Conservation (phyloP, 2,329 filamentous ascomycete species). For the Xylaria sp. region DNA sequence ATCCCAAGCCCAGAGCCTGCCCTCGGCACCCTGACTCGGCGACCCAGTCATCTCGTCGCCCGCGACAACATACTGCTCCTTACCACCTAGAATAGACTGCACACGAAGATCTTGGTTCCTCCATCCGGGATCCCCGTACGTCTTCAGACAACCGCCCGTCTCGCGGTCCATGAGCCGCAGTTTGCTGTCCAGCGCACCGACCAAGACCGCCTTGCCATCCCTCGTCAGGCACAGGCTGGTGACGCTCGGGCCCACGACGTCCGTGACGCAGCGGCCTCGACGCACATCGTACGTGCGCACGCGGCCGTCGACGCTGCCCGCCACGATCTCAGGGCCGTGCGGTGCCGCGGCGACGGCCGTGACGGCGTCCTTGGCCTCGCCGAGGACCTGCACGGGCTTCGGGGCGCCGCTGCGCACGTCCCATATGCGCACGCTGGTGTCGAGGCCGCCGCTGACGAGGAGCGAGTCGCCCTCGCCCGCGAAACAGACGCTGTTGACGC, state of each 20-base stretch:
- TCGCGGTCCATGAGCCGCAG: constrained; percentile 84
- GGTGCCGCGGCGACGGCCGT: constrained; percentile 61
- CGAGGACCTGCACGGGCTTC: constrained; percentile 77
- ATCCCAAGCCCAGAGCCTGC: constrained; percentile 84
- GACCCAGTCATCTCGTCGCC: constrained; percentile 75
- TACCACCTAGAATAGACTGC: constrained; percentile 77
- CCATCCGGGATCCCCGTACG: constrained; percentile 69
- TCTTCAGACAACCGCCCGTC: constrained; percentile 77
- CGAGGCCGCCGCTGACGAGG: constrained; percentile 78
- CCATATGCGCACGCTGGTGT: constrained; percentile 82
- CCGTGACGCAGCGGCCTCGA: constrained; percentile 75
- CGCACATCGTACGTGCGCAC: constrained; percentile 85
- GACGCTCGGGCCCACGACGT: constrained; percentile 77
- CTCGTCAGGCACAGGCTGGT: constrained; percentile 78
- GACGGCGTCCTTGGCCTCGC: constrained; percentile 78
- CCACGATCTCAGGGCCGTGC: constrained; percentile 69
- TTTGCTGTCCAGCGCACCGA: constrained; percentile 79
- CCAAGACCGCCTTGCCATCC: constrained; percentile 79
- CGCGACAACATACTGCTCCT: constrained; percentile 80
- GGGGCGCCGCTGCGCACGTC: constrained; percentile 66
- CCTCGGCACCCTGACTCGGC: constrained; percentile 56
- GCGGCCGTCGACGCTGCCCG: constrained; percentile 85
- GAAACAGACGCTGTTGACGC: constrained; percentile 72
- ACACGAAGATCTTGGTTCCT: constrained; percentile 79
- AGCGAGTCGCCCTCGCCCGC: constrained; percentile 78